These are phyloP conservation scores for Lantana camara DNA, from an alignment of 257 asterid species.

Conservation along the genomic window DNA sequence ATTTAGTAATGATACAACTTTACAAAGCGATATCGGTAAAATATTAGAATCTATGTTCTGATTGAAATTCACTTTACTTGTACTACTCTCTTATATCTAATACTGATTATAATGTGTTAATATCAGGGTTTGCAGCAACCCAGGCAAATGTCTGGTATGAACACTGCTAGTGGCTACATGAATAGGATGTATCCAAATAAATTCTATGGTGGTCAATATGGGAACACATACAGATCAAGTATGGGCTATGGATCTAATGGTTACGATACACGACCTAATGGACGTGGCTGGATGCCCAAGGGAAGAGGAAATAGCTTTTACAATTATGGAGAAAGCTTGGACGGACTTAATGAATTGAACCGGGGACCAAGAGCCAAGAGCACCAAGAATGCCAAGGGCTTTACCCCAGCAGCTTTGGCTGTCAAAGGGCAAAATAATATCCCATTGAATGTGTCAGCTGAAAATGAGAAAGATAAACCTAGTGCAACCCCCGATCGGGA, in stretches of 20 bases:
- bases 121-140: constrained; percentile 52
- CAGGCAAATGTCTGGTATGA: constrained; percentile 45
- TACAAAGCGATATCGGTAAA: too few species aligned
- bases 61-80: too few species aligned
- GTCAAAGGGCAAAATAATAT: constrained; percentile 58
- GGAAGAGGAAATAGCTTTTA: constrained; percentile 53
- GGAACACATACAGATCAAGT: constrained; percentile 53
- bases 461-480: constrained; percentile 38
- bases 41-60: too few species aligned
- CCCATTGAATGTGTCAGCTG: constrained; percentile 40
- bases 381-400: constrained; percentile 48
- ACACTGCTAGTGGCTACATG: constrained; percentile 48
- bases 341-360: constrained; percentile 69
- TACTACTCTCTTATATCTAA: too few species aligned
- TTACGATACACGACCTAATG: constrained; percentile 47
- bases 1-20: too few species aligned
- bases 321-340: constrained; percentile 50
- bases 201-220: constrained; percentile 58
- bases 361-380: constrained; percentile 70
- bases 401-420: constrained; percentile 48
- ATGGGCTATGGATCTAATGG: constrained; percentile 52
- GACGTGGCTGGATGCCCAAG: constrained; percentile 69
- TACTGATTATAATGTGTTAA: not conserved
- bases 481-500: constrained; percentile 48
- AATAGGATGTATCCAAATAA: constrained; percentile 57